Base-by-base conservation (phyloP, 768 basidiomycete species). In the Cyclocybe aegerita region DNA sequence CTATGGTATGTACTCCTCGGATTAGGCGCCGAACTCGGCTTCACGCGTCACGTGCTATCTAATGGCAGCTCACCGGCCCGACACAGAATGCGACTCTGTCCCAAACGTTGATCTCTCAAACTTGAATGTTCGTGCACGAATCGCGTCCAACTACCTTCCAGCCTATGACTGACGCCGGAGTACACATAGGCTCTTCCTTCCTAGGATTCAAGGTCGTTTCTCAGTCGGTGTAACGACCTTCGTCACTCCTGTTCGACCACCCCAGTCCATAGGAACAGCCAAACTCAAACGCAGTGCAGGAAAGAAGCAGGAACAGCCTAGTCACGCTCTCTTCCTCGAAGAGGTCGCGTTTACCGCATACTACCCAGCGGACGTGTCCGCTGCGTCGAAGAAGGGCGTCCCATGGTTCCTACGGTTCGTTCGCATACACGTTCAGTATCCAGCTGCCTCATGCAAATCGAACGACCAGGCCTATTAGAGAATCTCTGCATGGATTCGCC, bases 171-270 rank as follows among this genome's bases (percentile, higher is more conserved):
- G 23, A 23, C 5, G 23, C 23, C n/a, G 30, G 30, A 3, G n/a
- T 31, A 10, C 11, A 6, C 29, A 32, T 38, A 76, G 79, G 76
- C 63, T 79, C 50, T 78, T 69, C 57, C 69, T 83, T 40, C 73
- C 77, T 33, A 58, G 61, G 14, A 56, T 70, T 12, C 54, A 59
- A 49, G 81, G 80, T n/a, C 73, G 65, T 9, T 83, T 76, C 65
- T 70, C 76, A 6, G 83, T 86, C 4, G 83, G 82, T n/a, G 70
- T 80, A 15, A 81, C 78, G 7, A 81, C 81, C 2, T 82, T 85
- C 52, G 70, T 68, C 31, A 63, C 77, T n/a, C 69, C 78, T 38
- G 72, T 80, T 31, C 65, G 64, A 31, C 69, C 70, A 35, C 43
- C 70, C 12, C 65, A 64, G 36, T 39, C 64, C 7, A 60, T 83